phyloP scores from a whole-genome alignment of 2,329 filamentous ascomycete species.

The Diaporthe sp. region DNA sequence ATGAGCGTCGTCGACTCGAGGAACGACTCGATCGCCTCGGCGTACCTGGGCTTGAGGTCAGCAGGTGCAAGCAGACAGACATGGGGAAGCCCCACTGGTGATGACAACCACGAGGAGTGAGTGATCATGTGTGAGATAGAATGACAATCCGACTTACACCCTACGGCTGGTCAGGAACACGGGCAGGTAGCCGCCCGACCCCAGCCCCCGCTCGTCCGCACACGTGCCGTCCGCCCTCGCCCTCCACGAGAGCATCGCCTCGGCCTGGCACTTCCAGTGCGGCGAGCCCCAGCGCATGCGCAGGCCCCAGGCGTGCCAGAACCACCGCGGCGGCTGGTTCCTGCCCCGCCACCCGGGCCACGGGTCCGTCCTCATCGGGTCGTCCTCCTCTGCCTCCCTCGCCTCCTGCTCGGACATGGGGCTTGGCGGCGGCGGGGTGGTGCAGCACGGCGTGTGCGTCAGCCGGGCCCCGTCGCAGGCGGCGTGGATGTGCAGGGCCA shows the following conservation, averaged over 20 bases:
- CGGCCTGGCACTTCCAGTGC: slow-evolving; percentile 47
- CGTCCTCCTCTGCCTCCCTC: slow-evolving; percentile 27
- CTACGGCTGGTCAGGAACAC: slow-evolving; percentile 45
- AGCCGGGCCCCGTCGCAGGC: slow-evolving; percentile 28
- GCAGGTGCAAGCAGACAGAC: neutral
- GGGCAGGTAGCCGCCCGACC: slow-evolving; percentile 40
- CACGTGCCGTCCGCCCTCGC: slow-evolving; percentile 33
- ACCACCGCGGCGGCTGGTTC: slow-evolving; percentile 44
- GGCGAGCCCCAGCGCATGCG: slow-evolving; percentile 44
- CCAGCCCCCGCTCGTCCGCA: slow-evolving; percentile 20
- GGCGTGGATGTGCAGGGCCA: slow-evolving; percentile 39
- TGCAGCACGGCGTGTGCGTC: slow-evolving; percentile 32
- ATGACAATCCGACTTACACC: slow-evolving; percentile 41
- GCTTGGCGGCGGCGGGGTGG: too few species aligned
- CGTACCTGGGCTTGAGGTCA: slow-evolving; percentile 40
- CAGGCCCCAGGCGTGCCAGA: slow-evolving; percentile 44
- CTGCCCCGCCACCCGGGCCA: slow-evolving; percentile 37
- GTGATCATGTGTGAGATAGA: too few species aligned
- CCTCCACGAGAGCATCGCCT: slow-evolving; percentile 43
- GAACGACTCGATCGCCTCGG: slow-evolving; percentile 43
- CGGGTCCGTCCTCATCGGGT: slow-evolving; percentile 39
- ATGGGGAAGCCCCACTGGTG: neutral
- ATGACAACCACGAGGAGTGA: neutral
- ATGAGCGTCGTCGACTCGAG: slow-evolving; percentile 45
- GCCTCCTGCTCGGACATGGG: neutral